These are phyloP conservation scores for Zygotorulaspora danielsina DNA, from an alignment of 805 yeast species.

Conservation along the genomic window DNA sequence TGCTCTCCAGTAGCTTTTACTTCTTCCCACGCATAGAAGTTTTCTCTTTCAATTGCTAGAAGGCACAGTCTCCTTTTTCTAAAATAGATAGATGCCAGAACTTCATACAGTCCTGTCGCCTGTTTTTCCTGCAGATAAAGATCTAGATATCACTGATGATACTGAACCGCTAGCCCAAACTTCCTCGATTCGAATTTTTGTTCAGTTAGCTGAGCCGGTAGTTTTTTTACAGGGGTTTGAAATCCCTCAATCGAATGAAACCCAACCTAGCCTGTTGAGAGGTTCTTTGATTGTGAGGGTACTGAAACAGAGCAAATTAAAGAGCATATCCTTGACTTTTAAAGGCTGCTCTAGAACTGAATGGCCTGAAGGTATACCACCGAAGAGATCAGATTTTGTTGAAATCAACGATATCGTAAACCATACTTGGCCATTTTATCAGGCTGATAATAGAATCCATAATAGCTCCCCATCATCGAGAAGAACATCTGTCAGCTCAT, in stretches of 20 bases:
- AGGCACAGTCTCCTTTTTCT: no score
- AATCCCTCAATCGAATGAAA: conserved; percentile 52
- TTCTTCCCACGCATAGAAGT: no score
- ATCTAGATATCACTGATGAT: conserved; percentile 41
- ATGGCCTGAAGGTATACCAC: conserved; percentile 99
- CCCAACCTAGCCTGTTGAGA: conserved; percentile 75
- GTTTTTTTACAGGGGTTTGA: conserved; percentile 81
- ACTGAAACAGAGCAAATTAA: conserved; percentile 66
- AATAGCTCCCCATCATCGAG: conserved; percentile 2
- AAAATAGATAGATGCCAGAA: conserved; percentile 14
- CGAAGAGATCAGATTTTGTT: conserved; percentile 60
- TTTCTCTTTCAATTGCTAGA: no score
- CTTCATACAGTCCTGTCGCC: conserved; percentile 38
- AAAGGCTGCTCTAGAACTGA: conserved; percentile 74
- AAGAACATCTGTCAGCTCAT: conserved; percentile 2
- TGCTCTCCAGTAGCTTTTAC: no score
- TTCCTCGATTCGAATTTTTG: conserved; percentile 61
- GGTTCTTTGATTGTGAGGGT: conserved; percentile 73
- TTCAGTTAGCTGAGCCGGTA: conserved; percentile 74
- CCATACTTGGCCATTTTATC: conserved; percentile 91
- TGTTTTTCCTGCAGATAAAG: conserved; percentile 48
- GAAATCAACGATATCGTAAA: conserved; percentile 65
- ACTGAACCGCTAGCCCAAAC: conserved; percentile 54
- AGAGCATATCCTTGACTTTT: conserved; percentile 55
- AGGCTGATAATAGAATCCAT: conserved; percentile 42